These are phyloP conservation scores for Ceriops decandra DNA, from an alignment of 345 rosid species.

Conservation along the genomic window DNA sequence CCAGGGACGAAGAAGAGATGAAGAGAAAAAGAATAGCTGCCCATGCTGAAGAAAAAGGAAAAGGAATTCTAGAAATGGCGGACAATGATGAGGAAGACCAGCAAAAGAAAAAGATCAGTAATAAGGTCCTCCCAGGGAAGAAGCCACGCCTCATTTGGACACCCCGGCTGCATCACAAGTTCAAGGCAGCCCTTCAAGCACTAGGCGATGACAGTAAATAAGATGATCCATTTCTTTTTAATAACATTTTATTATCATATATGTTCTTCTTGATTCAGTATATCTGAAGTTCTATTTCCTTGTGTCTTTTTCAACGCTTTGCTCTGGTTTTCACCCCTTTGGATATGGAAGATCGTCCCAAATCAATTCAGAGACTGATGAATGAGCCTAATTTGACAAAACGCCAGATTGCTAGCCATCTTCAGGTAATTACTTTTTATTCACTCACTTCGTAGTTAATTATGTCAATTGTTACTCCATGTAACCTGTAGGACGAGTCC, in stretches of 20 bases:
- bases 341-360: conserved; percentile 40
- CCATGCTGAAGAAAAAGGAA: background rate
- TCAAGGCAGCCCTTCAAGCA: conserved; percentile 31
- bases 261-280: too few relatives aligned
- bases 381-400: conserved; percentile 37
- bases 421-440: conserved; percentile 39
- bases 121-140: background rate
- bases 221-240: background rate
- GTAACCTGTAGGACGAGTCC: background rate
- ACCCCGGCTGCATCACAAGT: conserved; percentile 39
- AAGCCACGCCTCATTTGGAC: conserved; percentile 31
- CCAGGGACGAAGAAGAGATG: background rate
- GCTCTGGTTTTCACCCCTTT: background rate
- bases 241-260: background rate
- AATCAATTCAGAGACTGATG: conserved; percentile 35
- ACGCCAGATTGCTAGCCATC: conserved; percentile 56
- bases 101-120: background rate
- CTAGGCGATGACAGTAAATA: conserved; percentile 26
- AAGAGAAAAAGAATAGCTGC: background rate
- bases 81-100: background rate
- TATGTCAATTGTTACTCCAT: background rate
- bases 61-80: background rate
- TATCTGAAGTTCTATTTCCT: background rate
- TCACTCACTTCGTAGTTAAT: background rate
- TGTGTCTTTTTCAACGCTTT: too few relatives aligned